Base-by-base conservation (phyloP, 2,329 filamentous ascomycete species). In the Rutstroemia sp. region DNA sequence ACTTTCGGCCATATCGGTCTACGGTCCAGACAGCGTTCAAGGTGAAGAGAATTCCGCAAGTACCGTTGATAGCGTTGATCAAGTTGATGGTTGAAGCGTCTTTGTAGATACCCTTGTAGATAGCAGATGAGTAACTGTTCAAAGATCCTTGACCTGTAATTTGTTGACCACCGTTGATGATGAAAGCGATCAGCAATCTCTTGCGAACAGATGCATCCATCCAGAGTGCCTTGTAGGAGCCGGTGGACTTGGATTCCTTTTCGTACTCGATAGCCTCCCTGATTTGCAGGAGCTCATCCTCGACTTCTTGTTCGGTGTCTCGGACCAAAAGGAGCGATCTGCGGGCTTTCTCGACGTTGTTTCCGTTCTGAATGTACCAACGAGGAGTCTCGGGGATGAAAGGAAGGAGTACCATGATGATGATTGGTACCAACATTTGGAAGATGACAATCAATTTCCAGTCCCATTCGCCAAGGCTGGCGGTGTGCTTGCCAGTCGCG, bases 41-140 rank as follows among this genome's bases (percentile, higher is more conserved):
- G 0, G 86, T 89, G 71, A 89, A 89, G 21, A 88, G 58, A 60
- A 89, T 89, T 56, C 83, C 83, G 62, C 84, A 86, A 5, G 85
- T 89, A 42, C 84, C 85, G 68, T 88, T 89, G 54, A 89, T 75
- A 4, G 86, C 86, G 68, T 89, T 89, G 75, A 89, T 89, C 34
- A 89, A 75, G 60, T 83, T 83, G 67, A 88, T 87, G 21, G 78
- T 82, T 50, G 78, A 73, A 54, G 71, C 72, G 54, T 71, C 76
- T 23, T 73, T 76, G 75, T 85, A 89, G 23, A 88, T 79, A 67
- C 86, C 84, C 72, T 86, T 81, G 74, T 89, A 89, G 65, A 89
- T 86, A 63, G 81, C 80, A n/a, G 84, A 86, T 19, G 80, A 85
- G 75, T 89, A 89, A 3, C 80, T 79, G 76, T 88, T 89, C 61